Base-by-base conservation (phyloP, 2,329 filamentous ascomycete genomes). In the Coniochaeta hoffmannii region DNA sequence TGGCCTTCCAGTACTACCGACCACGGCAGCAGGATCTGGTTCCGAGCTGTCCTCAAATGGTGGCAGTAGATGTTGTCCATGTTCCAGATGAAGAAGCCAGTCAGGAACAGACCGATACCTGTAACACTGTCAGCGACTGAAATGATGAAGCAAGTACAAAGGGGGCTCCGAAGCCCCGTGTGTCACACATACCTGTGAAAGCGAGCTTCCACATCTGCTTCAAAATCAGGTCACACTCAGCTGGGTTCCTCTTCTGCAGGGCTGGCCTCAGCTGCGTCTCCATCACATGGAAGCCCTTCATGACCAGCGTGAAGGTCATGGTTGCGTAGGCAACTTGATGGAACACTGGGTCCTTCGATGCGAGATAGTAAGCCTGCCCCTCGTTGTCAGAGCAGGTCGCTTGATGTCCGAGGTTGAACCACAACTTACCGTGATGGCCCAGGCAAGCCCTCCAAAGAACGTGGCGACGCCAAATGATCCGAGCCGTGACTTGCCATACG, bases 261-360 rank as follows among this genome's bases (percentile, higher is more conserved):
- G 65, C 74, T 59, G 71, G 84, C 64, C 75, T 68, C 50, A 81
- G 65, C 50, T 71, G 59, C 34, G 63, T 66, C 61, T 79, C 75
- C 87, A 93, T 93, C 26, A 89, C 82, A 66, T 84, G 90, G 76
- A 92, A 86, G 63, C 85, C 87, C 32, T 88, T 83, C 54, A 88
- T 74, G 24, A 94, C 77, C 22, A 93, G 83, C 41, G 85, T 75
- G 5, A 79, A 78, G 0, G 89, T 94, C 44, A 95, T 73, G 3
- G 87, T 66, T 1, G 85, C 88, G 63, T 91, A 95, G 4, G 86
- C 87, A 58, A 83, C 85, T 67, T 95, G 89, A 71, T 95, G 90
- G 69, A 95, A 95, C 1, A 82, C 76, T 0, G 90, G 89, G 60
- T 95, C 86, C 66, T 92, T 89, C 15, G 91, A 83, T 59, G 89